Percentiles rank a stretch among this genome's conserved stretches.
Evolutionary conservation across 331 rosid genomes (phyloP).

Genomic region (Malus hybrid): DNA sequence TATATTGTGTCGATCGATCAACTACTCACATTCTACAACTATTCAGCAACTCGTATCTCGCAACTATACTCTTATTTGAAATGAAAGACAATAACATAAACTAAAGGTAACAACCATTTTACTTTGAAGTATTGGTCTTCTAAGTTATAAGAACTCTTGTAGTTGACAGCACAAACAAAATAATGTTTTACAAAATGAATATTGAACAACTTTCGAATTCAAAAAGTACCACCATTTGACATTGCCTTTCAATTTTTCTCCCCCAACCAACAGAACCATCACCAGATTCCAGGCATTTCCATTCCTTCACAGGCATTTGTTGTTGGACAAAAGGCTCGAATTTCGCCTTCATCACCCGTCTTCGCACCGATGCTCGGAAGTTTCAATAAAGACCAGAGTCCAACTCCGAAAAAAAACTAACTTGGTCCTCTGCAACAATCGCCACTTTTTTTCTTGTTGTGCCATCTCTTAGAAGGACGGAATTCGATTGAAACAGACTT

Average conservation of each 20-base stretch:
- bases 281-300: neutral
- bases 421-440: conserved; percentile 53
- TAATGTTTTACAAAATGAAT: too few species aligned
- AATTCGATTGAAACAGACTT: conserved; percentile 81
- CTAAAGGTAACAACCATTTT: too few species aligned
- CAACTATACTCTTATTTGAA: too few species aligned
- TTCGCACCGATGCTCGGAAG: conserved; percentile 58
- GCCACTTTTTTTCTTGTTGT: conserved; percentile 45
- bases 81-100: too few species aligned
- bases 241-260: neutral
- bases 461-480: conserved; percentile 36
- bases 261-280: neutral
- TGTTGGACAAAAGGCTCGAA: conserved; percentile 50
- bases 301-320: conserved; percentile 25
- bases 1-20: too few species aligned
- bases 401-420: conserved; percentile 53
- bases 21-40: too few species aligned
- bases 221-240: too few species aligned
- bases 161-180: too few species aligned
- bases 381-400: conserved; percentile 57
- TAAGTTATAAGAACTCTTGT: too few species aligned
- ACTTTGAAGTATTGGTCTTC: too few species aligned
- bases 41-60: too few species aligned
- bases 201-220: too few species aligned
- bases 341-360: conserved; percentile 57